Evolutionary conservation across 1,284 basidiomycete genomes (phyloP), one percentile per base, ranked within the genome.

Genomic region (Cerioporus squamosus): DNA sequence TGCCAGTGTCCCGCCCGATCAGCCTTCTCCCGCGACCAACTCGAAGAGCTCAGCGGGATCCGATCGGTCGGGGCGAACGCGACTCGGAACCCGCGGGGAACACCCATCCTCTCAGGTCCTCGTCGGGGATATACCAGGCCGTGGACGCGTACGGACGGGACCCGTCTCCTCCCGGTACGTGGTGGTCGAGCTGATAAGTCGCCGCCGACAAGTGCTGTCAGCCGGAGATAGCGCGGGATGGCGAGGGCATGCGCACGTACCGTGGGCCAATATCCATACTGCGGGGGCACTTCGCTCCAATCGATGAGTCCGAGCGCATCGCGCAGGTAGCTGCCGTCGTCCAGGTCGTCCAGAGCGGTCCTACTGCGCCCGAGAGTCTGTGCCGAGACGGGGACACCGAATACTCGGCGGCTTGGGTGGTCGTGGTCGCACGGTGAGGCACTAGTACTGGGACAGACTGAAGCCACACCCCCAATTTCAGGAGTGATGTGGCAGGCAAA

Each of bases 1-100:
- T 22, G n/a, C n/a, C n/a, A n/a, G n/a, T n/a, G n/a, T n/a, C n/a
- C n/a, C 22, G 10, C 22, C n/a, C 23, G 9, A 29, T 29, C 49
- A 51, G 38, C 24, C 49, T 51, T 51, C 49, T 51, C 49, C 49
- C 49, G 49, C 49, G 49, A 51, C 49, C 49, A 22, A n/a, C n/a
- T n/a, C n/a, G n/a, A n/a, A 26, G 18, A 15, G 24, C 23, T n/a
- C 39, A 23, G 15, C 38, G 38, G 38, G n/a, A 31, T 44, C 46
- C 43, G 40, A 44, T 45, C 54, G 42, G 48, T 29, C 39, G 26
- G 31, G 31, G 42, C 31, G 43, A 42, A 22, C 39, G n/a, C n/a
- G n/a, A n/a, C n/a, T n/a, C n/a, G 24, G 47, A 44, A 22, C 40
- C 6, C 15, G n/a, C 40, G 20, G 45, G 45, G 44, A 47, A 54